Conservation (phyloP, 176 grass and related monocot species). For the Pontederia paniculata region DNA sequence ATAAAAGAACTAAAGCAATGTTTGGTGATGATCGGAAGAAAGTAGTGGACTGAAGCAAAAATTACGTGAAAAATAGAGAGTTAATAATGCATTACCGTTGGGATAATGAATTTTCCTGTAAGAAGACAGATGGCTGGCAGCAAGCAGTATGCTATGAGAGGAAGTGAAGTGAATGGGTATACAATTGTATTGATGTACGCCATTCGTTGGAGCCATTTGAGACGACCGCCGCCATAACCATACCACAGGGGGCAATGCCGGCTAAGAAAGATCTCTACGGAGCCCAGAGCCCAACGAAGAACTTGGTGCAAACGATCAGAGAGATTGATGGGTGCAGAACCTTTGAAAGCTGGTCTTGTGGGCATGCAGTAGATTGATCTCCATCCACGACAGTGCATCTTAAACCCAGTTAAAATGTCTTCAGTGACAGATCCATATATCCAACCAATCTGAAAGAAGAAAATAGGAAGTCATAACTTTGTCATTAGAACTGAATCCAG, state of each 20-base stretch:
- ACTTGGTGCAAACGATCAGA: slow-evolving; percentile 13
- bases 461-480: neutral
- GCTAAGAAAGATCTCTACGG: slow-evolving; percentile 16
- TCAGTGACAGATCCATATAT: slow-evolving; percentile 4
- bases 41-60: too few relatives aligned
- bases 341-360: slow-evolving; percentile 10
- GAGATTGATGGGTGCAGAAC: slow-evolving; percentile 16
- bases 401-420: slow-evolving; percentile 12
- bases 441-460: neutral
- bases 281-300: slow-evolving; percentile 16
- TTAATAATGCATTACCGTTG: slow-evolving; percentile 5
- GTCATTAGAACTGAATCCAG: neutral
- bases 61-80: too few relatives aligned
- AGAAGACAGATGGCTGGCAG: slow-evolving; percentile 16
- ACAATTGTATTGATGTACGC: slow-evolving; percentile 14
- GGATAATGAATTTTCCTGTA: slow-evolving; percentile 14
- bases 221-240: slow-evolving; percentile 6
- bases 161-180: slow-evolving; percentile 9
- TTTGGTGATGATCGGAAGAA: too few relatives aligned
- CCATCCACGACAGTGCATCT: slow-evolving; percentile 15
- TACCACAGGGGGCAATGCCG: slow-evolving; percentile 16
- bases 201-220: slow-evolving; percentile 11
- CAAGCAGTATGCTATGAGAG: slow-evolving; percentile 3
- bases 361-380: slow-evolving; percentile 18
- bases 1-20: neutral